phyloP scores from a whole-genome alignment of 176 grass and related monocot genomes.

The Chrysopogon serrulatus region DNA sequence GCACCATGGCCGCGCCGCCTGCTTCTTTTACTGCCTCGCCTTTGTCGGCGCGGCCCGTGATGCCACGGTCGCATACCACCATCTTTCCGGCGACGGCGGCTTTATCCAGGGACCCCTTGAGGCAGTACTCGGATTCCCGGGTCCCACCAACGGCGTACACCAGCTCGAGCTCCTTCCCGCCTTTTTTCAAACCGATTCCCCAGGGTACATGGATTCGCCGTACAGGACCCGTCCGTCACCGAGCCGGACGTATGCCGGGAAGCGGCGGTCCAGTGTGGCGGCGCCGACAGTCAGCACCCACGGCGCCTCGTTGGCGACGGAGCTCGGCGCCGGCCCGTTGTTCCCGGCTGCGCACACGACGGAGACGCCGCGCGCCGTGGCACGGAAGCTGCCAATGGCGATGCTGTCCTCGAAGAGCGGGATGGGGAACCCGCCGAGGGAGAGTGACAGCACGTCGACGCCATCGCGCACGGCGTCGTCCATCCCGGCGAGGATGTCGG shows the following conservation, averaged over 20 bases:
- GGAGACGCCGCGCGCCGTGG: slow-evolving; percentile 50
- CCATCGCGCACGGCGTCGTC: slow-evolving; percentile 83
- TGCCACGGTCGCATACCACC: slow-evolving; percentile 73
- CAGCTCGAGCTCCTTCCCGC: slow-evolving; percentile 64
- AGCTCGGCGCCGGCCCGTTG: slow-evolving; percentile 56
- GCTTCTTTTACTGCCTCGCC: slow-evolving; percentile 66
- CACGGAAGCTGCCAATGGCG: slow-evolving; percentile 84
- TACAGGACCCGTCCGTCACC: slow-evolving; percentile 63
- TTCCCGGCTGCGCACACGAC: slow-evolving; percentile 80
- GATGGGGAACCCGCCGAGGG: slow-evolving; percentile 78
- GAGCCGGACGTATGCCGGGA: slow-evolving; percentile 61
- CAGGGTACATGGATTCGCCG: slow-evolving; percentile 89
- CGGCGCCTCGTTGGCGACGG: slow-evolving; percentile 79
- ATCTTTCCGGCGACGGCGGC: slow-evolving; percentile 65
- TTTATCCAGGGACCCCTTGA: slow-evolving; percentile 56
- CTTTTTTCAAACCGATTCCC: slow-evolving; percentile 58
- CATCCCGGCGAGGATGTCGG: slow-evolving; percentile 90
- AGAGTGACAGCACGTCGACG: slow-evolving; percentile 77
- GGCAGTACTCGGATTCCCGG: slow-evolving; percentile 57
- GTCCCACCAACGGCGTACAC: slow-evolving; percentile 51
- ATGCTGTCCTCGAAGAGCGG: slow-evolving; percentile 94
- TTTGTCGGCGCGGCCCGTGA: slow-evolving; percentile 73
- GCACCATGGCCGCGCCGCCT: slow-evolving; percentile 66
- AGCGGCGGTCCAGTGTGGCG: slow-evolving; percentile 60
- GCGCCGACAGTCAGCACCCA: slow-evolving; percentile 81